Conservation (phyloP, 2,329 filamentous ascomycete species). For the Neoscytalidium dimidiatum region DNA sequence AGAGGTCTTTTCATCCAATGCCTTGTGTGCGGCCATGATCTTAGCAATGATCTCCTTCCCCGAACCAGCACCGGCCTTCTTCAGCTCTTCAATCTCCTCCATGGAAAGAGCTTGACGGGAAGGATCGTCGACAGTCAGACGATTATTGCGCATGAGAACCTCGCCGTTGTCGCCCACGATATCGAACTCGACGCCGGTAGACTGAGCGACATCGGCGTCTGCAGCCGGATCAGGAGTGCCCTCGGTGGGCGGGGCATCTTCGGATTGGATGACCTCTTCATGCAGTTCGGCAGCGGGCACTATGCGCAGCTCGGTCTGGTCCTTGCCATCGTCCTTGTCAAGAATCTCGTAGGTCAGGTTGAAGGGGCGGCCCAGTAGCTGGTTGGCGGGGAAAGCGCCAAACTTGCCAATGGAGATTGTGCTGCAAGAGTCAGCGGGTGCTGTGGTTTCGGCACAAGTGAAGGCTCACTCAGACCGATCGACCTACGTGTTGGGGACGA, state of each 20-base stretch:
- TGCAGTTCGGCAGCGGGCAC: constrained; percentile 82
- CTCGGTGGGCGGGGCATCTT: constrained; percentile 35
- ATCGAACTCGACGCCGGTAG: constrained; percentile 44
- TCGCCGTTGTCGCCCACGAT: constrained; percentile 51
- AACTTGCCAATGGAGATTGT: constrained; percentile 90
- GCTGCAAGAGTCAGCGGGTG: constrained; percentile 47
- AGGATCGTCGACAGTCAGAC: constrained; percentile 63
- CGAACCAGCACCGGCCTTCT: constrained; percentile 71
- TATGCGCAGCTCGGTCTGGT: constrained; percentile 70
- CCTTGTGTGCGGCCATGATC: constrained; percentile 84
- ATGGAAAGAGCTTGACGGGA: constrained; percentile 74
- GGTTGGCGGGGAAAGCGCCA: constrained; percentile 84
- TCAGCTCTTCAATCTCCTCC: constrained; percentile 71
- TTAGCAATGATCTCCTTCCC: constrained; percentile 92
- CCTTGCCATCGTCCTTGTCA: constrained; percentile 65
- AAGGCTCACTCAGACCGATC: constrained; percentile 29
- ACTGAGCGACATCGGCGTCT: constrained; percentile 38
- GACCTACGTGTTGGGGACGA: constrained; percentile 66
- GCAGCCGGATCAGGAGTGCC: constrained; percentile 37
- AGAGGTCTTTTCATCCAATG: constrained; percentile 88
- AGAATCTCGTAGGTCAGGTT: constrained; percentile 88
- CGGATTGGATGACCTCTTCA: constrained; percentile 67
- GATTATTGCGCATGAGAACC: constrained; percentile 62
- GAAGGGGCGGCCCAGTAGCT: constrained; percentile 87
- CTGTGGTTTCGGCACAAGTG: not conserved